Conservation (phyloP, 441 rosid genomes). For the Macaranga tanarius region DNA sequence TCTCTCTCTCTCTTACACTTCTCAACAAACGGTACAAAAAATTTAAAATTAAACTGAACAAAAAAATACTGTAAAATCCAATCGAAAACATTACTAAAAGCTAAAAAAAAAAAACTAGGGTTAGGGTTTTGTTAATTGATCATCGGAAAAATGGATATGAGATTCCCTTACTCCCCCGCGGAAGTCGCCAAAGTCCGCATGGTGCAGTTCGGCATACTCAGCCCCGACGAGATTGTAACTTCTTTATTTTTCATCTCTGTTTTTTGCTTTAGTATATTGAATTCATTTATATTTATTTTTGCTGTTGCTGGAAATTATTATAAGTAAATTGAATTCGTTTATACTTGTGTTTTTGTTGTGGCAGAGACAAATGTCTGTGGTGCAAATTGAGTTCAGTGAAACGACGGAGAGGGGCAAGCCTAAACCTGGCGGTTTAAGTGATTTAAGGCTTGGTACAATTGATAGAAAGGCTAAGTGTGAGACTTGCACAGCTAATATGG, state of each 20-base stretch:
- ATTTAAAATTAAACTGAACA: neutral
- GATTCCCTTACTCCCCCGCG: conserved; percentile 91
- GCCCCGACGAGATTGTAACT: conserved; percentile 72
- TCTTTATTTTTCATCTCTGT: conserved; percentile 8
- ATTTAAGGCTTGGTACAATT: conserved; percentile 81
- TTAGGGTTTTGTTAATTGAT: neutral
- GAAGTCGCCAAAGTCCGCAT: conserved; percentile 92
- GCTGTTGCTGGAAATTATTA: neutral
- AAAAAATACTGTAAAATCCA: neutral
- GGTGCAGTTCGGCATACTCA: conserved; percentile 72
- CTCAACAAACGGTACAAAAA: neutral
- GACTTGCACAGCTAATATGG: conserved; percentile 95
- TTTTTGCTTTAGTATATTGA: neutral
- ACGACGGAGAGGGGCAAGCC: conserved; percentile 96
- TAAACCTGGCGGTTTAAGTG: conserved; percentile 82
- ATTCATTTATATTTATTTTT: neutral
- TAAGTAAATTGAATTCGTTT: no score
- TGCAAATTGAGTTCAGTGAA: conserved; percentile 89
- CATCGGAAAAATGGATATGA: conserved; percentile 75
- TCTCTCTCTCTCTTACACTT: no score
- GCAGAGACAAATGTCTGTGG: conserved; percentile 98
- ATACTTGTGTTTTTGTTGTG: conserved; percentile 14
- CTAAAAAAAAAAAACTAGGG: conserved; percentile 23
- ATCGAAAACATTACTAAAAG: neutral
- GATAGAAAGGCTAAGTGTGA: conserved; percentile 94